These are phyloP conservation scores for Starmera caribaea DNA, from an alignment of 805 yeast species.

Conservation along the genomic window DNA sequence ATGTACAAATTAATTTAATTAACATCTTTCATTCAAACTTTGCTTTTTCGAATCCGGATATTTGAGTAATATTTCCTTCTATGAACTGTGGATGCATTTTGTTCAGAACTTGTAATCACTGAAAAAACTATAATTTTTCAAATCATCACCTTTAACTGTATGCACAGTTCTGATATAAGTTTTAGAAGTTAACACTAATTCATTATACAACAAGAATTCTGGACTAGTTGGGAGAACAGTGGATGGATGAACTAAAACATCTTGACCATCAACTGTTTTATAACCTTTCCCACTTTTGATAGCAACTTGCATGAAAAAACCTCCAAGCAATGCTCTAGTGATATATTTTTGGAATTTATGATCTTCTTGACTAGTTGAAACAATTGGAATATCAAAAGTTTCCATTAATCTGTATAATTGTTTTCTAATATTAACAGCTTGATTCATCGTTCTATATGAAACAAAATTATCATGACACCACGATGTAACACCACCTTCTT, in stretches of 20 bases:
- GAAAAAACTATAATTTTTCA: constrained; percentile 18
- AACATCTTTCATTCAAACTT: too few relatives aligned
- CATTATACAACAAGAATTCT: constrained; percentile 93
- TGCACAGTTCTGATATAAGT: constrained; percentile 95
- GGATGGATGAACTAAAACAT: constrained; percentile 88
- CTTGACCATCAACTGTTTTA: constrained; percentile 92
- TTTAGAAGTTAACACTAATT: constrained; percentile 86
- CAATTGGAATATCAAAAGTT: constrained; percentile 62
- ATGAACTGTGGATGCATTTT: neutral
- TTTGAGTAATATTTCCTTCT: too few relatives aligned
- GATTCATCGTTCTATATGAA: constrained; percentile 70
- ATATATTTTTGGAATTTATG: constrained; percentile 67
- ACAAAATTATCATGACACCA: constrained; percentile 93
- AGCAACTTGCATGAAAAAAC: constrained; percentile 97
- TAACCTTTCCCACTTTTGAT: constrained; percentile 87
- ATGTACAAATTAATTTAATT: too few relatives aligned
- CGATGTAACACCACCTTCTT: constrained; percentile 54
- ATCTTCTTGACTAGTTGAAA: constrained; percentile 58
- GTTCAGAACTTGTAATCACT: constrained; percentile 19
- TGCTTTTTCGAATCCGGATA: too few relatives aligned
- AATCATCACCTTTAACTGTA: constrained; percentile 77
- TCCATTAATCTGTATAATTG: constrained; percentile 83
- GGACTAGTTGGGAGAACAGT: constrained; percentile 81
- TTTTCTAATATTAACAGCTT: constrained; percentile 79
- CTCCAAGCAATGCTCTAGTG: constrained; percentile 80